phyloP scores from a whole-genome alignment of 495 filamentous ascomycete species.

The Letharia columbiana region DNA sequence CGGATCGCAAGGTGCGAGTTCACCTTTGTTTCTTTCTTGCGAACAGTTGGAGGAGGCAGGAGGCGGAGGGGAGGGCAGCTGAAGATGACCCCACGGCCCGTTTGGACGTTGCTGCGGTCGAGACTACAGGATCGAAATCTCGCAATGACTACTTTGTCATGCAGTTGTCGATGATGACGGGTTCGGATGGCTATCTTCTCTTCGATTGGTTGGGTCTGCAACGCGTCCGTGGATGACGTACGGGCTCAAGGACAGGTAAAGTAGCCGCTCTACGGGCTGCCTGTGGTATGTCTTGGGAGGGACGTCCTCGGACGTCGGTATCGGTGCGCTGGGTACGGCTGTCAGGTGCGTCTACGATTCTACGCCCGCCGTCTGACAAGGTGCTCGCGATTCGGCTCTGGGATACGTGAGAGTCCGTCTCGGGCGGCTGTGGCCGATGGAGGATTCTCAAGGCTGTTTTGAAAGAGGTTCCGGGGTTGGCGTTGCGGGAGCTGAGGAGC shows the following conservation, averaged over 20 bases:
- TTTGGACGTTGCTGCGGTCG: constrained; percentile 5
- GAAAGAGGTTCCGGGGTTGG: too few species aligned
- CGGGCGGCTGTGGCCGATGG: background rate
- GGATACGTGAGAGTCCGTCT: background rate
- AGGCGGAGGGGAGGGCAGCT: too few species aligned
- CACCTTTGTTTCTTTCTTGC: too few species aligned
- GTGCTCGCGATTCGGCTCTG: background rate
- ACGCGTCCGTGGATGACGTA: background rate
- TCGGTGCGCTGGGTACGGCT: background rate
- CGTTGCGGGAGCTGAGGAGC: too few species aligned
- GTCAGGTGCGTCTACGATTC: background rate
- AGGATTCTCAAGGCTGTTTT: background rate
- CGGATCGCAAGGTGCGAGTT: background rate
- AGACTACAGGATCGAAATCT: background rate
- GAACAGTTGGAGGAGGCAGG: background rate
- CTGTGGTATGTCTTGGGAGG: background rate
- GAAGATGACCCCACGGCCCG: constrained; percentile 5
- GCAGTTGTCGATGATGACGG: too few species aligned
- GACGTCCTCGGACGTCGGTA: background rate
- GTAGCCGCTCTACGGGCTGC: background rate
- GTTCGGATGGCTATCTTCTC: background rate
- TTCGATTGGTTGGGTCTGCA: background rate
- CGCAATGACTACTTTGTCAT: too few species aligned
- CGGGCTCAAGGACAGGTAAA: background rate
- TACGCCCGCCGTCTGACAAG: background rate